Conservation (phyloP, 306 rosid genomes). For the Quercus variabilis region DNA sequence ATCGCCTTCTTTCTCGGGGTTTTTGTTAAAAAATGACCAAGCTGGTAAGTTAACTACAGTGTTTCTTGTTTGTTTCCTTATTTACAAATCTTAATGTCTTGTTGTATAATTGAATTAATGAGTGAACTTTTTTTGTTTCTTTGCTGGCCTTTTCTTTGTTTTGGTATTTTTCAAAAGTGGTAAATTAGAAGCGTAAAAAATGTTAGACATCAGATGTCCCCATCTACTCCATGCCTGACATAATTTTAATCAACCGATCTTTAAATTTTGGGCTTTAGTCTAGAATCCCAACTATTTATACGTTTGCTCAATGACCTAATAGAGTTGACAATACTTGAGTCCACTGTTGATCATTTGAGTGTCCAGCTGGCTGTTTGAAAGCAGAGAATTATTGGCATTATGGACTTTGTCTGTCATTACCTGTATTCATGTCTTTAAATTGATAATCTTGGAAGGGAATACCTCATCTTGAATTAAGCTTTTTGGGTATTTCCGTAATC, state of each 20-base stretch:
- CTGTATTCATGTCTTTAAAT: neutral
- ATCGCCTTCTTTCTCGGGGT: constrained; percentile 69
- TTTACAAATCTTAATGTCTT: constrained; percentile 13
- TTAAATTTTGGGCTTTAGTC: neutral
- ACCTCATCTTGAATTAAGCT: neutral
- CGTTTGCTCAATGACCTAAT: neutral
- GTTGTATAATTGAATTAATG: constrained; percentile 1
- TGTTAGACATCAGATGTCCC: neutral
- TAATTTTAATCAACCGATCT: neutral
- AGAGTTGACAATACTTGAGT: neutral
- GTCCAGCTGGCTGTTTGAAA: neutral
- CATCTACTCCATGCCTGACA: neutral
- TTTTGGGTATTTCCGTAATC: neutral
- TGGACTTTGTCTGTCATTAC: neutral
- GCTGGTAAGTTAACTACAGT: constrained; percentile 34
- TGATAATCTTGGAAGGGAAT: neutral
- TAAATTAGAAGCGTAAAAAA: neutral
- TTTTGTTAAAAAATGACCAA: constrained; percentile 57
- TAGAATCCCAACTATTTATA: neutral
- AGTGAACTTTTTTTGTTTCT: neutral
- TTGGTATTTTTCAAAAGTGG: neutral
- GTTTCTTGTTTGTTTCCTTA: constrained; percentile 3
- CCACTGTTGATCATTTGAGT: neutral
- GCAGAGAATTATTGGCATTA: neutral
- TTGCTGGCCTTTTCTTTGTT: constrained; percentile 2